These are phyloP conservation scores for Graphilbum sp. DNA, from an alignment of 2,329 filamentous ascomycete genomes.

Conservation along the genomic window DNA sequence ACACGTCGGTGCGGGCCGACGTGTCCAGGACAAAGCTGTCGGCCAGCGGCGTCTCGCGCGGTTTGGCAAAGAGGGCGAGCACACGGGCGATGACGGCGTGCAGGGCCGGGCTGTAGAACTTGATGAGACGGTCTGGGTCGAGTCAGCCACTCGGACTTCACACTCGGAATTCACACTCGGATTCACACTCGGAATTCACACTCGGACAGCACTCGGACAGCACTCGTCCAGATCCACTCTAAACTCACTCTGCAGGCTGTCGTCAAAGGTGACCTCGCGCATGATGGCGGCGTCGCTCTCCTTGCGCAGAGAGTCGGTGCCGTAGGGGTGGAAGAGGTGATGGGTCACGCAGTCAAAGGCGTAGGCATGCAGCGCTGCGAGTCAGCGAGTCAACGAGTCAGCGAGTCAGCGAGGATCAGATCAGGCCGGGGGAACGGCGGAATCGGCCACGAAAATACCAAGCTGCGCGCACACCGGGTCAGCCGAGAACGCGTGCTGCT, in stretches of 20 bases:
- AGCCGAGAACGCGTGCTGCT: neutral
- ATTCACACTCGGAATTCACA: too few species aligned
- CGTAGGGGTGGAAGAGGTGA: constrained; percentile 52
- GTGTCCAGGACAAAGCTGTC: constrained; percentile 41
- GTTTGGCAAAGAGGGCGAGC: constrained; percentile 30
- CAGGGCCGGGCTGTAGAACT: constrained; percentile 37
- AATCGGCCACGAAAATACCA: neutral
- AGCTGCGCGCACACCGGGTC: too few species aligned
- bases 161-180: too few species aligned
- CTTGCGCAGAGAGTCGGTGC: constrained; percentile 40
- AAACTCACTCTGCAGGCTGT: constrained; percentile 54
- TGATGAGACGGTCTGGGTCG: constrained; percentile 43
- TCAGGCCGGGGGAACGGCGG: too few species aligned
- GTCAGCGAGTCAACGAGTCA: too few species aligned
- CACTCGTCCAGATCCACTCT: too few species aligned
- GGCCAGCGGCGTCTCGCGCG: constrained; percentile 40
- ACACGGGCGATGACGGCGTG: constrained; percentile 29
- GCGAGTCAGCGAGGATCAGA: too few species aligned
- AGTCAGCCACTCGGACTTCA: too few species aligned
- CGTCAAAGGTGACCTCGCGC: constrained; percentile 51
- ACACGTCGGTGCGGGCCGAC: constrained; percentile 26
- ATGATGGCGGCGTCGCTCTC: constrained; percentile 46
- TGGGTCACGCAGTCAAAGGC: constrained; percentile 54
- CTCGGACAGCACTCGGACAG: too few species aligned
- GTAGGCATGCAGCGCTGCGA: constrained; percentile 40